phyloP scores from a whole-genome alignment of 1,284 basidiomycete species.

The Naganishia liquefaciens region DNA sequence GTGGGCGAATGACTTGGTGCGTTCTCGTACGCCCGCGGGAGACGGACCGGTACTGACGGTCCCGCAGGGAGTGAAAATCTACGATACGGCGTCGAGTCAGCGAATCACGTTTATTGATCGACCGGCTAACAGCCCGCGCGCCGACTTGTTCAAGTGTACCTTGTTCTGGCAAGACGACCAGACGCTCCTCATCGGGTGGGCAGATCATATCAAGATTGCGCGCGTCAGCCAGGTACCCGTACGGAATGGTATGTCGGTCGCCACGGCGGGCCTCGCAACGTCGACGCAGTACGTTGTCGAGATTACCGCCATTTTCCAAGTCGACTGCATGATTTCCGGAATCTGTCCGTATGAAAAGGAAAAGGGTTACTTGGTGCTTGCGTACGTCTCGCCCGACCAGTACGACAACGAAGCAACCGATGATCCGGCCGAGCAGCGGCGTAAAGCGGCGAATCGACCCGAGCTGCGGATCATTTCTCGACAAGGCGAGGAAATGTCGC shows the following conservation, averaged over 20 bases:
- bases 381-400: constrained; percentile 62
- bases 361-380: constrained; percentile 70
- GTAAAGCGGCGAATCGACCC: constrained; percentile 80
- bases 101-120: constrained; percentile 87
- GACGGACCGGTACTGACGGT: not conserved
- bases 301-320: constrained; percentile 85
- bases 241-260: constrained; percentile 9
- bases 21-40: constrained; percentile 38
- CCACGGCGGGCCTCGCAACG: constrained; percentile 17
- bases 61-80: constrained; percentile 84
- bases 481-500: constrained; percentile 82
- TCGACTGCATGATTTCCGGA: constrained; percentile 94
- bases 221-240: constrained; percentile 57
- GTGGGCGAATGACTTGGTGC: constrained; percentile 90
- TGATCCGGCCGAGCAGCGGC: constrained; percentile 69
- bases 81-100: constrained; percentile 76
- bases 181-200: constrained; percentile 91
- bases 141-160: constrained; percentile 89
- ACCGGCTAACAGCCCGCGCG: constrained; percentile 74
- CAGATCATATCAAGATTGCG: constrained; percentile 88
- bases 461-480: constrained; percentile 90
- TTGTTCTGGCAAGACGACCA: constrained; percentile 89
- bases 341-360: constrained; percentile 73
- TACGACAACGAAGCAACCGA: constrained; percentile 66
- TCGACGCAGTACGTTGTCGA: constrained; percentile 60